Base-by-base conservation (phyloP, 2,329 filamentous ascomycete species). In the Botrytis byssoidea region DNA sequence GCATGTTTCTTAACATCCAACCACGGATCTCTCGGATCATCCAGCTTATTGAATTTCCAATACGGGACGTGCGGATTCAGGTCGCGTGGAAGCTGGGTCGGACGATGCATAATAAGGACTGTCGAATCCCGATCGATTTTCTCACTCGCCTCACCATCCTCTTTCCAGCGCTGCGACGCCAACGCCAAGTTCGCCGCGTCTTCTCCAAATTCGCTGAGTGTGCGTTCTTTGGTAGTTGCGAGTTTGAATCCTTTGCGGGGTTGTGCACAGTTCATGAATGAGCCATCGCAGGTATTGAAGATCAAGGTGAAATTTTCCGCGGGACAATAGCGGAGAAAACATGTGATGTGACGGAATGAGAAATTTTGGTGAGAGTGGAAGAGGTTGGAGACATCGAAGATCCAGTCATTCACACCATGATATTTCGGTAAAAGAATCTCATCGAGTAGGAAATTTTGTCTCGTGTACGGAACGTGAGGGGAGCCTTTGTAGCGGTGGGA, bases 221-320 rank as follows among this genome's bases (percentile, higher is more conserved):
- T 18, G 8, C 25, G 9, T 10, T 16, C 0, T 3, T 18, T 1
- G 22, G 7, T 63, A 5, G 0, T 2, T n/a, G 3, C 12, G 22
- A 42, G 40, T 8, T 20, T 4, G 14, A 63, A 63, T 20, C 37
- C 60, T 42, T 42, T 4, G 25, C 60, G 40, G 5, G 60, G 37
- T 12, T 63, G 37, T 29, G 5, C 60, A 12, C 37, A 63, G 12
- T 63, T 42, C 37, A 63, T 4, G 8, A 63, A 9, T 4, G 37
- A 42, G 44, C 37, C 60, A 63, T 42, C 25, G 60, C 60, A 63
- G 4, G 37, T 63, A 42, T 63, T 44, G 37, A 44, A 63, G 4
- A 63, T 16, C 8, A 63, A 29, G 6, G 40, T 44, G 1, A 29
- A 3, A 16, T 20, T 42, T 42, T 63, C 60, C n/a, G 60, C 60